phyloP scores from a whole-genome alignment of 2,329 filamentous ascomycete genomes.

The Claviceps citrina region DNA sequence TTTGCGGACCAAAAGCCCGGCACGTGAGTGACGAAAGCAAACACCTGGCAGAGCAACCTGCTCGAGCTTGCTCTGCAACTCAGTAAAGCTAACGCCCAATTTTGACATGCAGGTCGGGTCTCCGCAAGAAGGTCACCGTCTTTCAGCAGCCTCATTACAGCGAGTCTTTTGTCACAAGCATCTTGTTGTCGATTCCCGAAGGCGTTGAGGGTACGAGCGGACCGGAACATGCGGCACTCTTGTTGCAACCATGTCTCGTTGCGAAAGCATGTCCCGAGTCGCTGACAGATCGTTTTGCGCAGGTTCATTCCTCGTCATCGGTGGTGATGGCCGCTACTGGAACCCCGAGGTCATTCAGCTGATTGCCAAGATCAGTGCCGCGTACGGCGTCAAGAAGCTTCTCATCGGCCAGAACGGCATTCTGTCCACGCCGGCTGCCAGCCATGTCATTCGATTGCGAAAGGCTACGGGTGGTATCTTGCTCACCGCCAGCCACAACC shows the following conservation, averaged over 20 bases:
- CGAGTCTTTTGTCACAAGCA: slow-evolving; percentile 87
- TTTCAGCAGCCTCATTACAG: slow-evolving; percentile 94
- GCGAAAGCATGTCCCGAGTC: too few relatives aligned
- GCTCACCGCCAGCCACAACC: slow-evolving; percentile 94
- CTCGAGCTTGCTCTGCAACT: too few relatives aligned
- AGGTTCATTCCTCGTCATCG: slow-evolving; percentile 80
- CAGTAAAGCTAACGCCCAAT: background rate
- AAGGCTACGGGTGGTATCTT: slow-evolving; percentile 94
- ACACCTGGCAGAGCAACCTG: background rate
- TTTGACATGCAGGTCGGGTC: slow-evolving; percentile 56
- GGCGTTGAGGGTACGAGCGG: slow-evolving; percentile 53
- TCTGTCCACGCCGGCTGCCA: slow-evolving; percentile 88
- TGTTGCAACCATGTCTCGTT: too few relatives aligned
- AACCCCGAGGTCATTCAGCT: slow-evolving; percentile 93
- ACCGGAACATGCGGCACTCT: background rate
- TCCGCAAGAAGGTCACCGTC: slow-evolving; percentile 96
- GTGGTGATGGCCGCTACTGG: slow-evolving; percentile 91
- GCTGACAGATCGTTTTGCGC: background rate
- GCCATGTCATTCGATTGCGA: slow-evolving; percentile 85
- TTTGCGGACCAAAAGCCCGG: slow-evolving; percentile 97
- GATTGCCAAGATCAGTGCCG: slow-evolving; percentile 92
- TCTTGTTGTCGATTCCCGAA: slow-evolving; percentile 91
- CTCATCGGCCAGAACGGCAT: slow-evolving; percentile 93
- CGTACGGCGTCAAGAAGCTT: slow-evolving; percentile 98
- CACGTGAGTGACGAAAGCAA: slow-evolving; percentile 55